Evolutionary conservation across 768 basidiomycete species (phyloP), one percentile per base, ranked within the genome.

Genomic region (Pleurotus platypus): DNA sequence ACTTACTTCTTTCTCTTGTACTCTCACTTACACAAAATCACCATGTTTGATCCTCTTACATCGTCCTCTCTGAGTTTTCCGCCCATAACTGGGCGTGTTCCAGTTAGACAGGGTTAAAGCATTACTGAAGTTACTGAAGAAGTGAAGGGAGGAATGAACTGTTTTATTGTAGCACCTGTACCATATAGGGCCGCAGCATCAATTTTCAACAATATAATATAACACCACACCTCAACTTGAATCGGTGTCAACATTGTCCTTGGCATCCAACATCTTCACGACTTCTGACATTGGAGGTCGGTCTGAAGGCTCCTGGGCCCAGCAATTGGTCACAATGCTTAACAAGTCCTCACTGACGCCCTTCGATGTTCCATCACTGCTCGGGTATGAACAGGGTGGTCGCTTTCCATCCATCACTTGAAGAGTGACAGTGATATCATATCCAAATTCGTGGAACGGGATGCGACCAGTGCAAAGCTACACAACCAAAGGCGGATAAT

Each of bases 41-140:
- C 20, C 20, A 20, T 20, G 20, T 20, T 20, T 20, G 20, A 20
- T 20, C 20, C 20, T 20, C 20, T 20, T 20, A 20, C 20, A 20
- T 20, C 20, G 20, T 20, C 20, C 20, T 20, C 20, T 20, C 20
- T 20, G 20, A 20, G 20, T 20, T 20, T 20, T 20, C 20, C 20
- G 20, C 20, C 20, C 20, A 20, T 20, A 20, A 20, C 20, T 20
- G 20, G 20, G 20, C 20, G 20, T 20, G 20, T 20, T 20, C 20
- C 20, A 20, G 13, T 58, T 78, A 5, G 76, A 80, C 38, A 75
- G 76, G 5, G 72, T 78, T 45, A 75, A 78, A 43, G 69, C 72
- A 9, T 56, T 81, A 26, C 62, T 79, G 58, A 78, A 74, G 59
- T 55, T 73, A 16, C 50, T 79, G 54, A 67, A 57, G 57, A 76